These are phyloP conservation scores for Porphyrellus cyaneotinctus DNA, from an alignment of 768 basidiomycete genomes.

Conservation along the genomic window DNA sequence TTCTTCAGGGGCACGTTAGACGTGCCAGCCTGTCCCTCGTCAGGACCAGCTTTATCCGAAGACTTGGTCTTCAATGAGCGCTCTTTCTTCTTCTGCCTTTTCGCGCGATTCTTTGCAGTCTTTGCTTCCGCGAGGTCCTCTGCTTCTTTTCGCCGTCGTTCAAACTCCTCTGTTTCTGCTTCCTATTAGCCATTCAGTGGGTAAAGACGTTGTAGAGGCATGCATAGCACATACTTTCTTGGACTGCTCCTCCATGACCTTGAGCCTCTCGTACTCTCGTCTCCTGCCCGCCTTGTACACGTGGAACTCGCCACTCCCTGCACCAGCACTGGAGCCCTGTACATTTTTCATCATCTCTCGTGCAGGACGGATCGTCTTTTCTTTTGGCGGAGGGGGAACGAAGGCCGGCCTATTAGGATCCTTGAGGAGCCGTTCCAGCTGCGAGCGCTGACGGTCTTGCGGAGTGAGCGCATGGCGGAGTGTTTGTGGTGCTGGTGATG, in stretches of 20 bases:
- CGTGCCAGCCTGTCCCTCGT: conserved; percentile 20
- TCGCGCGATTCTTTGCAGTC: conserved; percentile 93
- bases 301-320: conserved; percentile 96
- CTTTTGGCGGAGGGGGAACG: conserved; percentile 76
- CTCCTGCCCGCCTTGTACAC: conserved; percentile 95
- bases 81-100: conserved; percentile 89
- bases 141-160: conserved; percentile 63
- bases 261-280: conserved; percentile 92
- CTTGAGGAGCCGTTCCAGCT: conserved; percentile 86
- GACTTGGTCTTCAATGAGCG: conserved; percentile 45
- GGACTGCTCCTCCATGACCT: conserved; percentile 80
- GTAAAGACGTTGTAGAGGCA: neutral
- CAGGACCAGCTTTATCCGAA: conserved; percentile 27
- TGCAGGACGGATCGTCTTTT: conserved; percentile 75
- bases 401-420: conserved; percentile 82
- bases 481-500: conserved; percentile 28
- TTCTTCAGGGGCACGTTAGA: conserved; percentile 63
- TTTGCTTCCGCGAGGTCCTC: conserved; percentile 76
- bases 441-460: conserved; percentile 50
- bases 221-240: conserved; percentile 53
- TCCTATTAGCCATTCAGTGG: conserved; percentile 45
- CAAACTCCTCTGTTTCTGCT: conserved; percentile 66
- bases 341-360: conserved; percentile 99
- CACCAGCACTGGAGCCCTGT: conserved; percentile 95
- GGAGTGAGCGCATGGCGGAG: conserved; percentile 47